Evolutionary conservation across 2,329 filamentous ascomycete species (phyloP).

Genomic region (Cladosporium sp.): DNA sequence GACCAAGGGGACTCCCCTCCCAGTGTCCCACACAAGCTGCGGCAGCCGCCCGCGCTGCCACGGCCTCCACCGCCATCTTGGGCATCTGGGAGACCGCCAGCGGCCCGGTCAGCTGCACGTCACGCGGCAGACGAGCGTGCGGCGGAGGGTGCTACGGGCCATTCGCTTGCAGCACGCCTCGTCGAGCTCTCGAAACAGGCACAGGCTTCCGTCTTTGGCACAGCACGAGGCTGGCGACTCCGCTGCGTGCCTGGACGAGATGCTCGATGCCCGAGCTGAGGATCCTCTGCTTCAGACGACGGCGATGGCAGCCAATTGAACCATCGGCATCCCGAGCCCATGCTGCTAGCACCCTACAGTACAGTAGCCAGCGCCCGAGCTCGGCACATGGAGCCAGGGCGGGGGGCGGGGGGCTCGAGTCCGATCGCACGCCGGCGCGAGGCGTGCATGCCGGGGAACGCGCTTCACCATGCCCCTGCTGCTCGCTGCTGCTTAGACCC

Average conservation of each 20-base stretch:
- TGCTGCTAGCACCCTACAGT: not conserved
- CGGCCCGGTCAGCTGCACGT: conserved; percentile 8
- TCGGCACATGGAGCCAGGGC: not conserved
- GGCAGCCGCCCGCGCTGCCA: not conserved
- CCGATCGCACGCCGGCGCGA: not conserved
- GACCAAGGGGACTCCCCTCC: no score
- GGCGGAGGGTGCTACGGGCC: not conserved
- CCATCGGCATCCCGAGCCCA: conserved; percentile 1
- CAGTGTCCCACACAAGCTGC: not conserved
- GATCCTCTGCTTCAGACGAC: not conserved
- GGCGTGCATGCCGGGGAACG: conserved; percentile 4
- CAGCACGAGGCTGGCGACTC: not conserved
- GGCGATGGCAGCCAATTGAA: not conserved
- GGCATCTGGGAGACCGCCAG: not conserved
- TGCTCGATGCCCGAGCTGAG: not conserved
- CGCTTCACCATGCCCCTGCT: not conserved
- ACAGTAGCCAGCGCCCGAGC: not conserved
- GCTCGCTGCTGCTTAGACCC: not conserved
- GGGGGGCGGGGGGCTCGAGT: not conserved
- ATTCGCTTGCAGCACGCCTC: not conserved
- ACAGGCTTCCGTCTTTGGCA: not conserved
- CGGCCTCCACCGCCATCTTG: not conserved
- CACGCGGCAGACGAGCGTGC: not conserved
- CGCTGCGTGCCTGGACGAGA: not conserved
- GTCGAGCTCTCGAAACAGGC: not conserved